Evolutionary conservation across 352 stramenopile genomes (phyloP), one percentile per base, ranked within the genome.

Genomic region (Phytophthora parvispora): DNA sequence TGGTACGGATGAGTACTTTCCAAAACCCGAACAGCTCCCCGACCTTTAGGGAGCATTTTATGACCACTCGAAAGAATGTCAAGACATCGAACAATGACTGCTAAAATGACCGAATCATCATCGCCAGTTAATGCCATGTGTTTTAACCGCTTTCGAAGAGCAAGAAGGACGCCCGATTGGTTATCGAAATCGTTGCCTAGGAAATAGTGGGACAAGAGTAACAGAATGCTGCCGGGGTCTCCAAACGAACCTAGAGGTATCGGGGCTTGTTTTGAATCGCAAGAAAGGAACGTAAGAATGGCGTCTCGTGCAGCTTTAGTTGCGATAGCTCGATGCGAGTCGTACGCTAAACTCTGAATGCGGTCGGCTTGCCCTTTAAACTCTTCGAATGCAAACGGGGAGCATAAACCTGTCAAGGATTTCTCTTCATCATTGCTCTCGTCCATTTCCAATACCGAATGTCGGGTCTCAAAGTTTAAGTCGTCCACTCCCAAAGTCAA

Each of bases 1-100:
- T 60, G 55, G 64, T 96, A 96, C 16, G 88, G 88, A 60, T 97
- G 90, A 1, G 60, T 51, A 29, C 83, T 94, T 80, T 97, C 90
- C 24, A 95, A 24, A 13, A 84, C 60, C 0, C 81, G 79, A 12
- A 92, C 58, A 4, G 72, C 72, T 6, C 84, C 87, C 36, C 84
- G 82, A 18, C 63, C 71, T 42, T 58, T 68, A 13, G 83, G 84
- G 1, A 93, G 60, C 13, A 83, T 50, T 1, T 64, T 6, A 0
- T 47, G 43, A 20, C 65, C 68, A 10, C 31, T 28, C 25, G 48
- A 53, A 38, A 93, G 63, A 49, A 91, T 60, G 0, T 66, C 31
- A 8, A 86, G 47, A n/a, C 76, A 90, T 76, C 52, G 7, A 66
- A 36, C 20, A 74, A 66, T 49, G 60, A 91, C 25, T 45, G 54